Evolutionary conservation across 2,329 filamentous ascomycete species (phyloP), one percentile per base, ranked within the genome.

Genomic region (Plectosphaerella cucumerina): DNA sequence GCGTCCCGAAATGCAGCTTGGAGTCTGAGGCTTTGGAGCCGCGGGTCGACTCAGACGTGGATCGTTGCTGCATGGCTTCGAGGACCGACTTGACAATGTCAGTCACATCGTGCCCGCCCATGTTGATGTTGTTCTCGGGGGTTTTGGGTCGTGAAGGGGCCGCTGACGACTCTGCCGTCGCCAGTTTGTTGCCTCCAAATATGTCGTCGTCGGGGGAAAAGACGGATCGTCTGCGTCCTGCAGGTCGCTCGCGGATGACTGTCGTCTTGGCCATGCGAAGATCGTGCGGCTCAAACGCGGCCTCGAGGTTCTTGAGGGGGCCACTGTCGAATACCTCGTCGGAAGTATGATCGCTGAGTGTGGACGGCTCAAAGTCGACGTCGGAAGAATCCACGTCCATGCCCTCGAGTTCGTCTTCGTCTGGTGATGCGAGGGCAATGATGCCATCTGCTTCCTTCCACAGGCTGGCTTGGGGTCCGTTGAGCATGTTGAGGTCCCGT

Each of bases 391-490:
- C 67, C 6, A 67, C 66, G 12, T 69, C 64, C 37, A 62, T 57
- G 15, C 66, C 65, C 12, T 73, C 71, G 6, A 70, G 59, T 45
- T 80, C 74, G 45, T 87, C 83, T 35, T 83, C 80, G 54, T 87
- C 84, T 2, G 84, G 84, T 2, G 84, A 86, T 44, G 89, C 90
- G n/a, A 95, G 73, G 33, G 89, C 87, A 63, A 95, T 94, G 69
- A 95, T 92, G 14, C 88, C 89, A 65, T 94, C 88, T 1, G 90
- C 89, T 64, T 94, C 89, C 59, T 84, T 82, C 88, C 89, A 95
- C 44, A 89, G 73, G 12, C 73, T 71, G 12, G 77, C 75, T 20
- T 84, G 77, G 6, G 77, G 64, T 6, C 87, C 86, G 53, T 79
- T 70, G 1, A 82, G 67, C 62, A 93, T 78, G 39, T 84, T 77